Evolutionary conservation across 2,329 filamentous ascomycete genomes (phyloP).

Genomic region (Fusarium beomiforme): DNA sequence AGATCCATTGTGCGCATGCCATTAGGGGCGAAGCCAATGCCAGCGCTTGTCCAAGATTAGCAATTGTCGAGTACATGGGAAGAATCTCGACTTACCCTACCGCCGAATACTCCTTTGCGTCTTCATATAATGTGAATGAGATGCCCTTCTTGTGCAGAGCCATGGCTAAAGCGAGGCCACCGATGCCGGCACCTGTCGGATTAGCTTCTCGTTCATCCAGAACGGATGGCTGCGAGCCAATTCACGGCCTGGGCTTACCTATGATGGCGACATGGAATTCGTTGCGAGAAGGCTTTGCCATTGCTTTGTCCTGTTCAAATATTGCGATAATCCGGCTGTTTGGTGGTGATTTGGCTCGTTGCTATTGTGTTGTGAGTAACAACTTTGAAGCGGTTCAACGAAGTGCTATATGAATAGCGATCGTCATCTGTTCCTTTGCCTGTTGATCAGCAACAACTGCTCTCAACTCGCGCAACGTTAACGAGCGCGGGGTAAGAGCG

Average conservation of each 20-base stretch:
- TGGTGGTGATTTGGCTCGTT: too few relatives aligned
- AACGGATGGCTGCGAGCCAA: not conserved
- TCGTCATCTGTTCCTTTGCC: not conserved
- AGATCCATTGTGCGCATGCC: not conserved
- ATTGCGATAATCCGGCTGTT: too few relatives aligned
- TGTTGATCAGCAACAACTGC: not conserved
- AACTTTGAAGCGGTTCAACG: not conserved
- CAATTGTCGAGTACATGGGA: rapidly evolving
- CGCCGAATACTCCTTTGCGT: not conserved
- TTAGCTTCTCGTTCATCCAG: not conserved
- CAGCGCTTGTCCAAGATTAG: not conserved
- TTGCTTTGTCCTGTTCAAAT: not conserved
- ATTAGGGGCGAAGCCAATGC: not conserved
- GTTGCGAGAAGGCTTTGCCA: not conserved
- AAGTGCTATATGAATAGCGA: not conserved
- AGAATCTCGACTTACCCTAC: not conserved
- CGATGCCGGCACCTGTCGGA: not conserved
- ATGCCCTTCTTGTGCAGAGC: not conserved
- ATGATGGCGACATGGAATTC: not conserved
- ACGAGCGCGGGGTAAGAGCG: not conserved
- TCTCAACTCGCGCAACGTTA: not conserved
- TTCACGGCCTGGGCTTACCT: not conserved
- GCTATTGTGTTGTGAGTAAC: not conserved
- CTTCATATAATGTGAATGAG: not conserved
- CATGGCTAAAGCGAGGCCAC: not conserved